phyloP scores from a whole-genome alignment of 257 asterid genomes.

The Nicotiana noctiflora region DNA sequence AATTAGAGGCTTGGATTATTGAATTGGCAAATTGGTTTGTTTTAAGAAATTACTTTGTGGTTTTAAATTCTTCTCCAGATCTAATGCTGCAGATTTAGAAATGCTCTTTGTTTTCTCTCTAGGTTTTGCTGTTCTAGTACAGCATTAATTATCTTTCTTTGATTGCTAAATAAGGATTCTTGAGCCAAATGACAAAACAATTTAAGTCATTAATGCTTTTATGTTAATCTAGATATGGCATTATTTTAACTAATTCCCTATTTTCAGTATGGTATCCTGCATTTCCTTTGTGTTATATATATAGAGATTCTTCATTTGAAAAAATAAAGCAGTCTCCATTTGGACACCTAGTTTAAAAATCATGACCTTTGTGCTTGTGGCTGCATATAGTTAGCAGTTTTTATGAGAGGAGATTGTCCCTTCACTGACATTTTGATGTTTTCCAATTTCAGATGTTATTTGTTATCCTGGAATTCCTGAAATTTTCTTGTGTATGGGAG shows the following conservation, averaged over 20 bases:
- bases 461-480: conserved; percentile 30
- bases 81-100: conserved; percentile 26
- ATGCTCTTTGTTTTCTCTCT: conserved; percentile 3
- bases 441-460: conserved; percentile 30
- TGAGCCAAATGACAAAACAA: background rate
- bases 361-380: background rate
- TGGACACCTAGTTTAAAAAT: background rate
- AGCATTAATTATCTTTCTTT: background rate
- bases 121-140: conserved; percentile 18
- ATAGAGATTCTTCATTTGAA: background rate
- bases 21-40: conserved; percentile 9
- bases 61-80: conserved; percentile 31
- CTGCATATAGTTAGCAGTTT: background rate
- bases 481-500: conserved; percentile 24
- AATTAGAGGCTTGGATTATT: conserved; percentile 9
- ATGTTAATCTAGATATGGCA: background rate
- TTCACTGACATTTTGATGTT: background rate
- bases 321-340: background rate
- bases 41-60: background rate
- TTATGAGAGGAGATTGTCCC: background rate
- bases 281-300: background rate
- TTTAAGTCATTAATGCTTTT: background rate
- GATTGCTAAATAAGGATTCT: conserved; percentile 9
- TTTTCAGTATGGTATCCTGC: conserved; percentile 1
- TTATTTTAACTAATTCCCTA: background rate